These are phyloP conservation scores for Amaranthus tricolor DNA, from an alignment of 179 eudicot species.

Conservation along the genomic window DNA sequence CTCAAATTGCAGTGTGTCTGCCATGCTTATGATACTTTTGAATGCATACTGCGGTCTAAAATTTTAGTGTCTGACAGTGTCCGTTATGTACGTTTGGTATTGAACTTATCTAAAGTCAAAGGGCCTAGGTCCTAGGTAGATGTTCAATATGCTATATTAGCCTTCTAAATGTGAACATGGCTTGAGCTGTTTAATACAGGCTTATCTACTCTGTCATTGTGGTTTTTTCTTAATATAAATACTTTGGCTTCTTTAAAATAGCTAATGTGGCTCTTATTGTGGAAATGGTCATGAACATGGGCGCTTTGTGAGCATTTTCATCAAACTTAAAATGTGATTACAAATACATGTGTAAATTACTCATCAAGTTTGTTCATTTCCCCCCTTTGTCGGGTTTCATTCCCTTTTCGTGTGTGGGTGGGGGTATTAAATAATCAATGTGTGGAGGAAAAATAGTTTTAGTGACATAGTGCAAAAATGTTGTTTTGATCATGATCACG, in stretches of 20 bases:
- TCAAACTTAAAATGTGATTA: neutral
- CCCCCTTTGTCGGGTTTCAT: too few species aligned
- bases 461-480: too few species aligned
- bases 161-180: neutral
- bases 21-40: neutral
- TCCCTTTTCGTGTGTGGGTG: too few species aligned
- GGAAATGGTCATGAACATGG: neutral
- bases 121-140: neutral
- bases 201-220: too few species aligned
- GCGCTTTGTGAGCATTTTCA: neutral
- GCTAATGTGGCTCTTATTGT: neutral
- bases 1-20: constrained; percentile 7
- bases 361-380: too few species aligned
- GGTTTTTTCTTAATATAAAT: neutral
- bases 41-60: neutral
- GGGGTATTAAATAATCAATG: too few species aligned
- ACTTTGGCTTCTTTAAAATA: neutral
- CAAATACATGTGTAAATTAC: neutral
- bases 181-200: neutral
- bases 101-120: neutral
- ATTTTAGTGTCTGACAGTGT: neutral
- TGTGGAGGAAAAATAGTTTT: too few species aligned
- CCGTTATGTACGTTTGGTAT: neutral
- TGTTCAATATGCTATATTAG: neutral
- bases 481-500: too few species aligned